Percentiles rank a stretch among this genome's conserved stretches.
Conservation (phyloP, 1,284 basidiomycete genomes). For the Malassezia obtusa region DNA sequence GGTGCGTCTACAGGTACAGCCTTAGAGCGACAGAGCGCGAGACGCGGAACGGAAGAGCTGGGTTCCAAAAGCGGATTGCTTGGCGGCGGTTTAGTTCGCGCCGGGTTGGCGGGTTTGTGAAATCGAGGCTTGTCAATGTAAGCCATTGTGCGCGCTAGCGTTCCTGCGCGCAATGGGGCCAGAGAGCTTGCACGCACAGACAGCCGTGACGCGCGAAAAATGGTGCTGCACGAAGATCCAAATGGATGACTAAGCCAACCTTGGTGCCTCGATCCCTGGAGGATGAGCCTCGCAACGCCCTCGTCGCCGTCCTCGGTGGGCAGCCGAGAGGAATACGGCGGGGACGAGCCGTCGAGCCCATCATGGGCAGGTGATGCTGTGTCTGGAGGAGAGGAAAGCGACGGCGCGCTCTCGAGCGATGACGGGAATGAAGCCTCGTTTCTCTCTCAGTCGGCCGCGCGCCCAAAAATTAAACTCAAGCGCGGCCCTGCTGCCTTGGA, state of each 20-base stretch:
- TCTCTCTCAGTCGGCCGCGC: neutral
- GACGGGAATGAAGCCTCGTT: neutral
- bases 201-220: neutral
- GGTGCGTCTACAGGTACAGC: constrained; percentile 7
- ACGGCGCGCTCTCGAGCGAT: constrained; percentile 8
- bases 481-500: neutral
- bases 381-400: neutral
- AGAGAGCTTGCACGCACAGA: neutral
- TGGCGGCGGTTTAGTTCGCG: constrained; percentile 3
- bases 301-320: constrained; percentile 3
- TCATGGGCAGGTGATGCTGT: constrained; percentile 5
- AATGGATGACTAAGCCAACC: neutral
- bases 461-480: constrained; percentile 11
- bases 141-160: neutral
- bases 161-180: neutral
- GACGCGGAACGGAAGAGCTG: constrained; percentile 1
- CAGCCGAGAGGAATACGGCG: neutral
- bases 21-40: neutral
- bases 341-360: constrained; percentile 1
- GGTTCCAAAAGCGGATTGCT: constrained; percentile 10
- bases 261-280: neutral
- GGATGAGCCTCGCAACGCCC: neutral
- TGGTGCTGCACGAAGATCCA: neutral
- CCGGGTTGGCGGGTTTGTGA: constrained; percentile 12
- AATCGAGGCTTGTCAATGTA: constrained; percentile 18